A percentile compares a stretch with the other conserved stretches of the same genome.
Evolutionary conservation across 129 eudicot species (phyloP).

Genomic region (Glebionis coronaria): DNA sequence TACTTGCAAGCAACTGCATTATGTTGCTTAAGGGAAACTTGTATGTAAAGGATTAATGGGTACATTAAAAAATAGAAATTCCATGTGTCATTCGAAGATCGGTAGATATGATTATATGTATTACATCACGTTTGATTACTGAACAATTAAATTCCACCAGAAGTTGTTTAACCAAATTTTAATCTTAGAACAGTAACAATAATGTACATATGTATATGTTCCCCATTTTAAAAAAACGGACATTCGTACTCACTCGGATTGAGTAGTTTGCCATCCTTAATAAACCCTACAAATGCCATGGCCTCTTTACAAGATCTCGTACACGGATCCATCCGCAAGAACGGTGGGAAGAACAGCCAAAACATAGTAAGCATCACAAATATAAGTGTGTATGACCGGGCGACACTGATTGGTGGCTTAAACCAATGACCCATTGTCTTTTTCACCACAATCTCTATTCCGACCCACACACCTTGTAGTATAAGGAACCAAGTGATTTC

Average conservation of each 20-base stretch:
- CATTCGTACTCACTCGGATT: conserved; percentile 26
- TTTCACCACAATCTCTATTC: conserved; percentile 43
- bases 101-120: too few species aligned
- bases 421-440: conserved; percentile 12
- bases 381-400: conserved; percentile 23
- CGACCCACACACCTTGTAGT: conserved; percentile 47
- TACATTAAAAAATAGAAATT: too few species aligned
- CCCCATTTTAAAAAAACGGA: background rate
- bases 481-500: conserved; percentile 41
- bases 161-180: too few species aligned
- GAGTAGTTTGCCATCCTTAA: conserved; percentile 28
- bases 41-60: too few species aligned
- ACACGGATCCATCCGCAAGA: conserved; percentile 26
- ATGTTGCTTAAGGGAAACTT: too few species aligned
- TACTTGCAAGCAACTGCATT: too few species aligned
- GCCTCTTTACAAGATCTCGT: conserved; percentile 27
- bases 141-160: too few species aligned
- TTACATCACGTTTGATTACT: too few species aligned
- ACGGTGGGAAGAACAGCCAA: conserved; percentile 55
- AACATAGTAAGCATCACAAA: conserved; percentile 34
- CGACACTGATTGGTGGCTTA: conserved; percentile 23
- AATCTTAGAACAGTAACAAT: too few species aligned
- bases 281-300: conserved; percentile 36
- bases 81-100: too few species aligned
- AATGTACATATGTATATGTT: too few species aligned